Evolutionary conservation across 148 eudicot genomes (phyloP).

Genomic region (Linanthus parryae): DNA sequence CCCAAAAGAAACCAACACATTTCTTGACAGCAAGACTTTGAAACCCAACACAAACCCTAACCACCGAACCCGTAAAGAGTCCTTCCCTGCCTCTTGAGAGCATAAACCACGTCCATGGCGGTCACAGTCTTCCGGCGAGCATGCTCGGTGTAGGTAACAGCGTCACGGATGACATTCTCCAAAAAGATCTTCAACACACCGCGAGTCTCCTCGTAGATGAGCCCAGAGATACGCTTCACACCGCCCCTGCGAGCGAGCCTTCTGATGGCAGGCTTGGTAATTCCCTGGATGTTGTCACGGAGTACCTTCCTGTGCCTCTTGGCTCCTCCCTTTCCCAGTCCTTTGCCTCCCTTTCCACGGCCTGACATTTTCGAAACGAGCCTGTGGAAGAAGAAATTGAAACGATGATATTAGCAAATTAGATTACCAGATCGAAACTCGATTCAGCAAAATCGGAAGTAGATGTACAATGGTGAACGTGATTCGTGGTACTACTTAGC

Average conservation of each 20-base stretch:
- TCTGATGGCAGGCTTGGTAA: slow-evolving; percentile 7
- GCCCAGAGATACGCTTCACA: slow-evolving; percentile 7
- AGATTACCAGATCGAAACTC: no score
- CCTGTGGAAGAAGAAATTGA: no score
- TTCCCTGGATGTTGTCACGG: slow-evolving; percentile 10
- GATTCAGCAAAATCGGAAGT: no score
- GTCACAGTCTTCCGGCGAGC: slow-evolving; percentile 11
- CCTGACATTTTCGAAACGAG: slow-evolving; percentile 1
- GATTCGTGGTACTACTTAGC: no score
- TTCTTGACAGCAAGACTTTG: slow-evolving; percentile 3
- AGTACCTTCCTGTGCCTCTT: slow-evolving; percentile 9
- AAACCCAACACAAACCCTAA: not conserved
- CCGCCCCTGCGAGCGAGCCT: slow-evolving; percentile 10
- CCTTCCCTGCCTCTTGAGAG: slow-evolving; percentile 13
- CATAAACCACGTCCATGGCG: slow-evolving; percentile 11
- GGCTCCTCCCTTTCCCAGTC: no score
- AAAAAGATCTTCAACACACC: slow-evolving; percentile 9
- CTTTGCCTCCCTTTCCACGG: no score
- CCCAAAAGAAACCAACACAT: not conserved
- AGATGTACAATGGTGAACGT: no score
- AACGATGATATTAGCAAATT: no score
- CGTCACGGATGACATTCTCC: slow-evolving; percentile 8
- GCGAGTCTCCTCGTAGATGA: slow-evolving; percentile 10
- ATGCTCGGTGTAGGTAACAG: slow-evolving; percentile 8
- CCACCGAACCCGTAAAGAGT: slow-evolving; percentile 10